Percentiles rank a stretch among this genome's conserved stretches.
Evolutionary conservation across 345 rosid species (phyloP).

Genomic region (Pugionium cornutum): DNA sequence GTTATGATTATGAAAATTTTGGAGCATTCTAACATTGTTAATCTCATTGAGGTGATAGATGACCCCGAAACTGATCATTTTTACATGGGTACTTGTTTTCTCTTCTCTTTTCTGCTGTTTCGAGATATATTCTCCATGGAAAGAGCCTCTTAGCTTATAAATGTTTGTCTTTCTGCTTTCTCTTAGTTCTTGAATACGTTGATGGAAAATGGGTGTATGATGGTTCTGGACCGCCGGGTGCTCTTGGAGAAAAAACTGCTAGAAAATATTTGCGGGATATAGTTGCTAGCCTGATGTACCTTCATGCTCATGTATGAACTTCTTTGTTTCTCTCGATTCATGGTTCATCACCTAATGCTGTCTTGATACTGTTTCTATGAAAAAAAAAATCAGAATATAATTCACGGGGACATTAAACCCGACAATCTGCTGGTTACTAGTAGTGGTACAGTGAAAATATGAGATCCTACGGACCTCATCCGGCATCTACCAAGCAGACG

Average conservation of each 20-base stretch:
- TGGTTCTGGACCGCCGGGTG: slow-evolving; percentile 62
- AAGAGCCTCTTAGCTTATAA: slow-evolving; percentile 8
- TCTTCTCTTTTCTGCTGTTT: slow-evolving; percentile 27
- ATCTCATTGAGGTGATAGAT: slow-evolving; percentile 97
- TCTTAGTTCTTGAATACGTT: slow-evolving; percentile 89
- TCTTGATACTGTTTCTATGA: slow-evolving; percentile 21
- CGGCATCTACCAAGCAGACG: too few relatives aligned
- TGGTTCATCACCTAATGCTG: not conserved
- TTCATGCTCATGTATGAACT: slow-evolving; percentile 85
- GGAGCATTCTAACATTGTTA: slow-evolving; percentile 95
- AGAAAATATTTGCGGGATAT: slow-evolving; percentile 85
- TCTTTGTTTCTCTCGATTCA: not conserved
- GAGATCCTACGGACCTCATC: slow-evolving; percentile 43
- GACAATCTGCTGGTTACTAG: slow-evolving; percentile 87
- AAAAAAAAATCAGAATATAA: slow-evolving; percentile 59
- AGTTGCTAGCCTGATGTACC: slow-evolving; percentile 87
- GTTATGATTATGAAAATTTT: slow-evolving; percentile 91
- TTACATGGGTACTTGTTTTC: slow-evolving; percentile 80
- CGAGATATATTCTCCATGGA: not conserved
- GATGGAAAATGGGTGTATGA: slow-evolving; percentile 82
- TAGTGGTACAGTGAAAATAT: slow-evolving; percentile 81
- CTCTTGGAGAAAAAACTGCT: slow-evolving; percentile 72
- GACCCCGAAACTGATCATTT: slow-evolving; percentile 91
- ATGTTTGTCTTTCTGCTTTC: not conserved
- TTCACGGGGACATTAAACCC: slow-evolving; percentile 99